These are phyloP conservation scores for Talaromyces sp. DNA, from an alignment of 2,329 filamentous ascomycete genomes.

Conservation along the genomic window DNA sequence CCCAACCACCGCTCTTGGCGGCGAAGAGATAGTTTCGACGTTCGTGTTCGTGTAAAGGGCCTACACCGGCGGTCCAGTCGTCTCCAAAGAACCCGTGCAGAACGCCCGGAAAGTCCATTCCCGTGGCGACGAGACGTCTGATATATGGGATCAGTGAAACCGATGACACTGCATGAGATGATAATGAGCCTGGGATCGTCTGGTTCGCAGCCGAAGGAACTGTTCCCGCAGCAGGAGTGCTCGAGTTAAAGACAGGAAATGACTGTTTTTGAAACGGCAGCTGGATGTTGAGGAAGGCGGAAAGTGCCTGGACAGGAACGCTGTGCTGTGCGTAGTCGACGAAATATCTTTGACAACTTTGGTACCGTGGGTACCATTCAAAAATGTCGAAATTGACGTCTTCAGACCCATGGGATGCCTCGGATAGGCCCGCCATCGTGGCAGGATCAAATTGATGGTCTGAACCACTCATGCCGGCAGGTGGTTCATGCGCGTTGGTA, in stretches of 20 bases:
- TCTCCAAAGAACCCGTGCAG: constrained; percentile 97
- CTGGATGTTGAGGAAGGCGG: constrained; percentile 85
- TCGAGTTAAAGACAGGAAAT: constrained; percentile 47
- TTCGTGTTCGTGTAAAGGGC: constrained; percentile 81
- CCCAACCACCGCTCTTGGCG: constrained; percentile 87
- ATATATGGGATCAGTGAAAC: constrained; percentile 84
- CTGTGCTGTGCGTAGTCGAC: constrained; percentile 86
- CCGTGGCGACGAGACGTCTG: constrained; percentile 82
- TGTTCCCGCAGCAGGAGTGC: constrained; percentile 18
- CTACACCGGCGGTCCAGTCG: constrained; percentile 76
- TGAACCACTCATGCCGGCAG: constrained; percentile 28
- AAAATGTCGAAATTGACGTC: constrained; percentile 62
- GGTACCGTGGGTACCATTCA: constrained; percentile 87
- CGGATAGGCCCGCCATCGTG: constrained; percentile 36
- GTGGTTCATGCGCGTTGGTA: constrained; percentile 10
- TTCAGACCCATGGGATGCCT: constrained; percentile 35
- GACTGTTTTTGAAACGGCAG: constrained; percentile 73
- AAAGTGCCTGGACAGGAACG: constrained; percentile 76
- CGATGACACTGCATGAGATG: constrained; percentile 33
- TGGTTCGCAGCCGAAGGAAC: constrained; percentile 39
- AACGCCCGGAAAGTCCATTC: constrained; percentile 81
- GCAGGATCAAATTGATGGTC: constrained; percentile 35
- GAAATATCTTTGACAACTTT: constrained; percentile 87
- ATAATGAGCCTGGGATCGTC: constrained; percentile 34
- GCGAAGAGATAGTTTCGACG: constrained; percentile 92